These are phyloP conservation scores for Strobilomyces echinocephalus DNA, from an alignment of 768 basidiomycete species.

Conservation along the genomic window DNA sequence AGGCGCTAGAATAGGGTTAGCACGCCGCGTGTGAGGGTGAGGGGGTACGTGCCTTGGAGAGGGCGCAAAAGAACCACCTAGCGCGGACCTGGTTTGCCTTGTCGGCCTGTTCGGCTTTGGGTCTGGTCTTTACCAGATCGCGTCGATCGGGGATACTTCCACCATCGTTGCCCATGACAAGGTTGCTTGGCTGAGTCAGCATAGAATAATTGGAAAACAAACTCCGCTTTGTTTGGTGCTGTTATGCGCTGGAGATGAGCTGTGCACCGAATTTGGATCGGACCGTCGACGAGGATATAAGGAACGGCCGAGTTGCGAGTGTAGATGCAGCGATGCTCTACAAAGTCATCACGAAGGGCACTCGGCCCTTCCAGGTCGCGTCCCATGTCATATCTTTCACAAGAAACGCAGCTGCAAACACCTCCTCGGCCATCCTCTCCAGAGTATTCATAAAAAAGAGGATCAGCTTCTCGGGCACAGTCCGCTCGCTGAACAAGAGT, in stretches of 20 bases:
- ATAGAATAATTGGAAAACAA: conserved; percentile 1
- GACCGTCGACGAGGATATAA: no score
- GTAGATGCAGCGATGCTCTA: conserved; percentile 20
- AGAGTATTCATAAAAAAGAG: conserved; percentile 30
- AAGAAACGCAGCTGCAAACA: conserved; percentile 28
- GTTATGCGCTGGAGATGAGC: neutral
- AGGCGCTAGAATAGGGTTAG: conserved; percentile 48
- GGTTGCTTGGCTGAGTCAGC: neutral
- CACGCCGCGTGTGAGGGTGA: neutral
- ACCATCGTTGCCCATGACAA: conserved; percentile 79
- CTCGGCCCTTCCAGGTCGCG: conserved; percentile 53
- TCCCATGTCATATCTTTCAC: conserved; percentile 34
- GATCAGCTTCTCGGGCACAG: conserved; percentile 30
- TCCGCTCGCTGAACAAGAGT: conserved; percentile 24
- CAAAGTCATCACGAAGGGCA: conserved; percentile 38
- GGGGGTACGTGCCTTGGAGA: conserved; percentile 72
- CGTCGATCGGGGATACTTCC: conserved; percentile 83
- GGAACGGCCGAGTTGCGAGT: conserved; percentile 3
- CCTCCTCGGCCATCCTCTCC: conserved; percentile 30
- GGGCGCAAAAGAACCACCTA: conserved; percentile 87
- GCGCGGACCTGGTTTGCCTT: conserved; percentile 85
- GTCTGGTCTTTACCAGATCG: conserved; percentile 68
- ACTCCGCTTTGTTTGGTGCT: neutral
- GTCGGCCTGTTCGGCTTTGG: conserved; percentile 86
- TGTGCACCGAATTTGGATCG: no score